Evolutionary conservation across 2,329 filamentous ascomycete species (phyloP), one percentile per base, ranked within the genome.

Genomic region (Ophiocordyceps australis): DNA sequence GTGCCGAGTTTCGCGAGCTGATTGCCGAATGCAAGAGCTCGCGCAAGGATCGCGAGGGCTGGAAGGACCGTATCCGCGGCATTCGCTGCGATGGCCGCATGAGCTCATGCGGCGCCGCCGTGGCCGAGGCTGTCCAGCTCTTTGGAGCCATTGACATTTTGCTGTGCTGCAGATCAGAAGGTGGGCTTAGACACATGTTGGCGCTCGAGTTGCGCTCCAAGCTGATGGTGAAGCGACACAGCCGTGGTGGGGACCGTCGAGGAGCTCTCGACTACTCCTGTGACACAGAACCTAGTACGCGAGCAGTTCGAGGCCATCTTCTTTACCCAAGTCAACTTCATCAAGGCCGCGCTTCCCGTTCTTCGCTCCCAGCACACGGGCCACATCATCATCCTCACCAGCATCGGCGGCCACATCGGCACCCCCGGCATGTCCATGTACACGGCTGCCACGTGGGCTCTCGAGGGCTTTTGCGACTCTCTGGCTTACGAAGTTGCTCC

Each of bases 241-340:
- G 80, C 82, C 34, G 69, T 94, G 17, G 71, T 95, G 18, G 89
- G 86, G 21, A 79, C 82, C 1, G 77, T 95, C 7, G 89, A 95
- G 51, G 89, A 98, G 49, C 59, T 94, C 15, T 74, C 75, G 1
- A 76, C 79, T 17, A 74, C 64, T 14, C 62, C 65, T 5, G 65
- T 72, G 22, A 83, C 81, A 2, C 65, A 75, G 37, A 82, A 75
- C 30, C 65, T 94, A 12, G 75, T 91, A 19, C 71, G 79, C 32
- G 80, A 92, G 42, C 86, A 94, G 47, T 94, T 95, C 46, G 86
- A 95, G 49, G 74, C 73, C 34, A 82, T 92, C 40, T 95, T 91
- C 59, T 95, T 95, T 49, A 82, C 81, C 1, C 83, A 91, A 30
- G 76, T 95, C 47, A 95, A 95, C 52, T 81, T 92, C 45, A 91